These are phyloP conservation scores for Lyophyllum semitale DNA, from an alignment of 768 basidiomycete genomes.

Conservation along the genomic window DNA sequence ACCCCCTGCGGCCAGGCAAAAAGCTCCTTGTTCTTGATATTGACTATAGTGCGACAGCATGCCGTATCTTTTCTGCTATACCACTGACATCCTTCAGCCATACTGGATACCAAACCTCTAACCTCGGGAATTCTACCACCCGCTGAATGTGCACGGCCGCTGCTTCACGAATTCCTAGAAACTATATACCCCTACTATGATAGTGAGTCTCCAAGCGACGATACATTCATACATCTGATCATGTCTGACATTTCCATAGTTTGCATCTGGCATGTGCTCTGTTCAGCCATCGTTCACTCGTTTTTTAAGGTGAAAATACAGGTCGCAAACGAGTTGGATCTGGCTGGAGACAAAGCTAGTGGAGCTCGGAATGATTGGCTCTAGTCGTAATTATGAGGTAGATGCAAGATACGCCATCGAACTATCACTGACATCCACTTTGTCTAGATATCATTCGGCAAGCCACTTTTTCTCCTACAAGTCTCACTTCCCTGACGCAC, in stretches of 20 bases:
- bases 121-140: slow-evolving; percentile 82
- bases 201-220: slow-evolving; percentile 36
- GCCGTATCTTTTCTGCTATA: neutral
- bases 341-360: slow-evolving; percentile 89
- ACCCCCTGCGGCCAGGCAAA: slow-evolving; percentile 75
- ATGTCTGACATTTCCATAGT: slow-evolving; percentile 34
- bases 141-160: slow-evolving; percentile 79
- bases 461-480: slow-evolving; percentile 3
- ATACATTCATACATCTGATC: neutral
- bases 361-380: slow-evolving; percentile 83
- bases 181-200: slow-evolving; percentile 83
- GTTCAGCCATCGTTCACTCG: too few relatives aligned
- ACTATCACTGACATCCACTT: neutral
- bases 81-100: slow-evolving; percentile 46
- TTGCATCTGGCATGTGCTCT: slow-evolving; percentile 70
- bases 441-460: slow-evolving; percentile 67
- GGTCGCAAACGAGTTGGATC: slow-evolving; percentile 87
- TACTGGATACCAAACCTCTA: slow-evolving; percentile 82
- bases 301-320: slow-evolving; percentile 24
- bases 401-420: slow-evolving; percentile 4
- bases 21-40: slow-evolving; percentile 84
- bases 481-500: slow-evolving; percentile 5
- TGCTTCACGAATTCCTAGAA: slow-evolving; percentile 83
- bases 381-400: slow-evolving; percentile 70
- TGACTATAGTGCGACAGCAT: slow-evolving; percentile 69